Percentiles rank a stretch among this genome's conserved stretches.
Evolutionary conservation across 495 filamentous ascomycete genomes (phyloP).

Genomic region (Neurospora sp.): DNA sequence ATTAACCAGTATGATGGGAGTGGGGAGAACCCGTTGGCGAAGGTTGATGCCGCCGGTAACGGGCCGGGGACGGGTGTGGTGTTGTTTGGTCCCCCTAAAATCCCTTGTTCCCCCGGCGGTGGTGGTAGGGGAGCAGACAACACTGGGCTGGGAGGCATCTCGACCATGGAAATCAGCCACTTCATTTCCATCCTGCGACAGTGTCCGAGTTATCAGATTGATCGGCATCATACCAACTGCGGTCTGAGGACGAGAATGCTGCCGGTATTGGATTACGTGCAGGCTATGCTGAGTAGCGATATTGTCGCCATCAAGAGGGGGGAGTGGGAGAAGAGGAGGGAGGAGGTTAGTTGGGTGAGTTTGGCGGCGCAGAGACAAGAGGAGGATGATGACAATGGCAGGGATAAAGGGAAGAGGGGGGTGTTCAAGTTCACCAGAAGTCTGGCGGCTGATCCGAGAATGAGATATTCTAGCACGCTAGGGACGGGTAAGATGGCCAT

Average conservation of each 20-base stretch:
- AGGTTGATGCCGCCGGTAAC: background rate
- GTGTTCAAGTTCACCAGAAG: constrained; percentile 32
- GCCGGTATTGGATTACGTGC: constrained; percentile 57
- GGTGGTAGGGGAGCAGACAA: background rate
- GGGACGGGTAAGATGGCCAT: constrained; percentile 32
- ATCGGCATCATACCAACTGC: constrained; percentile 67
- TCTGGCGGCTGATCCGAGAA: constrained; percentile 27
- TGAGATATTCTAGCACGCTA: constrained; percentile 29
- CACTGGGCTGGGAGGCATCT: constrained; percentile 14
- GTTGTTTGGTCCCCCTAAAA: background rate
- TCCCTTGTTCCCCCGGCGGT: background rate
- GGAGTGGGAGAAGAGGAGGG: constrained; percentile 35
- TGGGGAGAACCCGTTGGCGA: background rate
- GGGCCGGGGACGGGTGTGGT: background rate
- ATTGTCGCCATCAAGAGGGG: constrained; percentile 34
- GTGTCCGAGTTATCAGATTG: constrained; percentile 69
- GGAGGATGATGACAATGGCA: background rate
- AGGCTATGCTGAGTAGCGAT: constrained; percentile 34
- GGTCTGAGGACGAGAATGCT: constrained; percentile 58
- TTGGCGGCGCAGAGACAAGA: constrained; percentile 1
- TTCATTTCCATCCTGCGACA: constrained; percentile 28
- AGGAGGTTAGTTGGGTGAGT: constrained; percentile 21
- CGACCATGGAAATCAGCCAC: constrained; percentile 24
- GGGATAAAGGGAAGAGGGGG: constrained; percentile 8
- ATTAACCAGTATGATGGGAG: background rate